Conservation (phyloP, 306 rosid species). For the Acmispon strigosus region DNA sequence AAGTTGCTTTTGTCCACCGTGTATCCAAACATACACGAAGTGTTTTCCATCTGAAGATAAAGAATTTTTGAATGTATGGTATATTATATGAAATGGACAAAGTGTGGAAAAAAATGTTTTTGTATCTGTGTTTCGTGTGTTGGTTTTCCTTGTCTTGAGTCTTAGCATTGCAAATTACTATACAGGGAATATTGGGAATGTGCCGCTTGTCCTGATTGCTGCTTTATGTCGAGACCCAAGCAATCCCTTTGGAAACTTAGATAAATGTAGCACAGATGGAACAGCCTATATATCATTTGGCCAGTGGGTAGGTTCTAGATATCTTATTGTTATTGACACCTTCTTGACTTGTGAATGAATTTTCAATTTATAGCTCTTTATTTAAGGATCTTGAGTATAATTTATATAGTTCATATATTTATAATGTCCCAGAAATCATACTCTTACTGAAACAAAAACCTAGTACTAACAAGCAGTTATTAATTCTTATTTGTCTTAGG, state of each 20-base stretch:
- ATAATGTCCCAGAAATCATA: background rate
- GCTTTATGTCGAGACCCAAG: constrained; percentile 79
- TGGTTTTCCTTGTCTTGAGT: too few species aligned
- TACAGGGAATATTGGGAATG: constrained; percentile 96
- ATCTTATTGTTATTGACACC: background rate
- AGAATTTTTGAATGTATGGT: background rate
- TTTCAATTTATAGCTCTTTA: background rate
- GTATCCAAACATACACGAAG: too few species aligned
- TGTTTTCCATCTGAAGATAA: background rate
- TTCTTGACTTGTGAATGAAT: background rate
- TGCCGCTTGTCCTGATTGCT: constrained; percentile 89
- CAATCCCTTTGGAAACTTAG: constrained; percentile 80
- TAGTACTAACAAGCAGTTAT: background rate
- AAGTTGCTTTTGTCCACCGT: too few species aligned
- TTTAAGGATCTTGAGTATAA: background rate
- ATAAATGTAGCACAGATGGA: constrained; percentile 75
- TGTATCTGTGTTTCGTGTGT: too few species aligned
- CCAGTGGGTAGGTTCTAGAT: constrained; percentile 82
- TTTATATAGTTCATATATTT: background rate
- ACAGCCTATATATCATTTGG: constrained; percentile 96
- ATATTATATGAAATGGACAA: background rate
- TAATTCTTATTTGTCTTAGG: constrained; percentile 44
- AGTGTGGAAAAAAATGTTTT: background rate
- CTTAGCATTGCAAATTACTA: background rate
- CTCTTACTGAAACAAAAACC: background rate